phyloP scores from a whole-genome alignment of 2,329 filamentous ascomycete species.

The Thelonectria discophora region DNA sequence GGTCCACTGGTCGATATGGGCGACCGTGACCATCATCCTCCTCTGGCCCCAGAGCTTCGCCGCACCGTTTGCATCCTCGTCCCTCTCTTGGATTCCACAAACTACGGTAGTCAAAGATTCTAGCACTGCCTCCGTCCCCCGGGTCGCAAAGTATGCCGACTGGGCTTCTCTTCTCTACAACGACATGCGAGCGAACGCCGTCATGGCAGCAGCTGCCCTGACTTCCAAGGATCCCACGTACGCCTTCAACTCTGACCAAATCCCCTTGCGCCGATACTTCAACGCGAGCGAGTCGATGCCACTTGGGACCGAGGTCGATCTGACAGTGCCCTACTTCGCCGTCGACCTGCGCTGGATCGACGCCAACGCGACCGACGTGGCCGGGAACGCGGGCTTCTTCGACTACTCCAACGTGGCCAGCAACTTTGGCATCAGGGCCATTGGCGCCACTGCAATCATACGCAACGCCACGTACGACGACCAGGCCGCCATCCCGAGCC shows the following conservation, averaged over 20 bases:
- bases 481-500: too few relatives aligned
- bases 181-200: background rate
- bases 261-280: too few relatives aligned
- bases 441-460: too few relatives aligned
- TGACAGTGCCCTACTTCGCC: too few relatives aligned
- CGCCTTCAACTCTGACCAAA: background rate
- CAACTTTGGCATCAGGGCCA: too few relatives aligned
- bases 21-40: background rate
- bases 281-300: too few relatives aligned
- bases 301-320: too few relatives aligned
- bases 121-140: background rate
- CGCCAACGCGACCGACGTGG: too few relatives aligned
- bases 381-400: too few relatives aligned
- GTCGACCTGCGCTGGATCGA: too few relatives aligned
- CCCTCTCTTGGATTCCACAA: constrained; percentile 9
- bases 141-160: background rate
- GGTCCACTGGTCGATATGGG: constrained; percentile 8
- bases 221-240: constrained; percentile 7
- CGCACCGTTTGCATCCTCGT: constrained; percentile 1
- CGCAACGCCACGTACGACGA: too few relatives aligned
- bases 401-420: too few relatives aligned
- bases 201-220: background rate
- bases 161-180: background rate
- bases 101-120: background rate
- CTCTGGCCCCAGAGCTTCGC: constrained; percentile 9